Evolutionary conservation across 176 grass and related monocot genomes (phyloP).

Genomic region (Metroxylon sagu): DNA sequence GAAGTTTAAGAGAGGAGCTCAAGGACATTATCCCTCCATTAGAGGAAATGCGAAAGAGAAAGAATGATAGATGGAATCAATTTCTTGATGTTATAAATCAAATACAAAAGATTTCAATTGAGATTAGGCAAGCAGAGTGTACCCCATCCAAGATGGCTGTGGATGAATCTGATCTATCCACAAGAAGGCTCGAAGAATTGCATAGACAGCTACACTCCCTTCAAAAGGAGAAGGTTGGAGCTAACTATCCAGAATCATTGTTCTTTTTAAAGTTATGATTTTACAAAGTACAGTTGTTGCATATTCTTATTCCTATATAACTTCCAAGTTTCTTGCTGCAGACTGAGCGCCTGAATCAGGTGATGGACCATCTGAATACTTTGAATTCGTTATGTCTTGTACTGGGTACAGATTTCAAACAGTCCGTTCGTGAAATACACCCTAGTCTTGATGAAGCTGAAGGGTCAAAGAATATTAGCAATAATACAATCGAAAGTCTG

Average conservation of each 20-base stretch:
- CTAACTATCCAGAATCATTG: background rate
- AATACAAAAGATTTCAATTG: conserved; percentile 61
- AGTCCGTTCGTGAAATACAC: conserved; percentile 7
- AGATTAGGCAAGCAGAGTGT: conserved; percentile 41
- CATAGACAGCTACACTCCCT: conserved; percentile 39
- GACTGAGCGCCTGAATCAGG: conserved; percentile 13
- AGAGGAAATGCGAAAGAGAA: conserved; percentile 75
- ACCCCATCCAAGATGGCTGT: conserved; percentile 25
- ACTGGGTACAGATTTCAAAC: conserved; percentile 7
- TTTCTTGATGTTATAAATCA: conserved; percentile 71
- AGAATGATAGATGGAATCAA: conserved; percentile 63
- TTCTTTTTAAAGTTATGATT: no score
- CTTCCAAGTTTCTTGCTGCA: background rate
- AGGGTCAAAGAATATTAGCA: conserved; percentile 1
- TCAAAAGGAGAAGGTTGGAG: conserved; percentile 65
- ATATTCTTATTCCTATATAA: background rate
- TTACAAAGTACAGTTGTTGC: no score
- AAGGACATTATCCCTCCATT: conserved; percentile 47
- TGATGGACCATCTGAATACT: conserved; percentile 6
- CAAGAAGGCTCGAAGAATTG: conserved; percentile 69
- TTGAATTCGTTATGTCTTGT: conserved; percentile 14
- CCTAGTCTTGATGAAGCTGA: conserved; percentile 5
- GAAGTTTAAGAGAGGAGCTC: conserved; percentile 66
- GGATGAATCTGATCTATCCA: conserved; percentile 58
- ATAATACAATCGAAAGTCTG: conserved; percentile 1